Percentiles rank a stretch among this genome's conserved stretches.
These are phyloP conservation scores for Lachancea meyersii DNA, from an alignment of 805 yeast species.

Conservation along the genomic window DNA sequence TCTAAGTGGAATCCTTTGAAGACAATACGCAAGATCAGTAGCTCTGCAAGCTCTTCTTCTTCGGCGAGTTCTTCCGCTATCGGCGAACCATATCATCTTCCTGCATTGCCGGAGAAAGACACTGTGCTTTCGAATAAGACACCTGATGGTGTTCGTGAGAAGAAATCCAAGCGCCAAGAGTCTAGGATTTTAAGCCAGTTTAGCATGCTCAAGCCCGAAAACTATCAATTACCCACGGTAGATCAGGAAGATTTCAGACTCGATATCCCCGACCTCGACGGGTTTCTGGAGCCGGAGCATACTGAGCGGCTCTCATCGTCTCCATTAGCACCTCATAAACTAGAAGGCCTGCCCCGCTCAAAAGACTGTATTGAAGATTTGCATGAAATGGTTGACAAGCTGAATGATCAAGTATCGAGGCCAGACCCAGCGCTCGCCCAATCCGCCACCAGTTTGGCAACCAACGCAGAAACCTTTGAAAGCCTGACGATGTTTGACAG, in stretches of 20 bases:
- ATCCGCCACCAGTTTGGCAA: slow-evolving; percentile 6
- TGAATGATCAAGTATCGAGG: slow-evolving; percentile 19
- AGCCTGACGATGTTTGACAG: slow-evolving; percentile 26
- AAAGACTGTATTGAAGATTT: slow-evolving; percentile 26
- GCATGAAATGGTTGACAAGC: slow-evolving; percentile 33
- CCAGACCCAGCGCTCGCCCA: slow-evolving; percentile 19
- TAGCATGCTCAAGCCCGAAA: slow-evolving; percentile 13
- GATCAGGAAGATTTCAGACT: slow-evolving; percentile 20
- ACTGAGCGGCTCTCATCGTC: not conserved
- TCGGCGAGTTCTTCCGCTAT: not conserved
- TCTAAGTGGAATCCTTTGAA: slow-evolving; percentile 30
- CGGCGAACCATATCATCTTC: not conserved
- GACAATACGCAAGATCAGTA: slow-evolving; percentile 25
- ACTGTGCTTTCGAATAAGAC: not conserved
- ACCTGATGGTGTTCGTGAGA: not conserved
- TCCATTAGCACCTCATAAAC: not conserved
- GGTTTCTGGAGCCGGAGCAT: not conserved
- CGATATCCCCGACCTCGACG: slow-evolving; percentile 14
- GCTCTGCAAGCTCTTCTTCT: slow-evolving; percentile 11
- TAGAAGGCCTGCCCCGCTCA: not conserved
- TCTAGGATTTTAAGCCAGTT: slow-evolving; percentile 14
- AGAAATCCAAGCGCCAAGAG: slow-evolving; percentile 1
- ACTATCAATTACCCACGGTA: slow-evolving; percentile 23
- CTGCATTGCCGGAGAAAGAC: not conserved
- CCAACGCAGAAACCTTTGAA: slow-evolving; percentile 23